Evolutionary conservation across 345 rosid genomes (phyloP).

Genomic region (Cardamine chenopodiifolia): DNA sequence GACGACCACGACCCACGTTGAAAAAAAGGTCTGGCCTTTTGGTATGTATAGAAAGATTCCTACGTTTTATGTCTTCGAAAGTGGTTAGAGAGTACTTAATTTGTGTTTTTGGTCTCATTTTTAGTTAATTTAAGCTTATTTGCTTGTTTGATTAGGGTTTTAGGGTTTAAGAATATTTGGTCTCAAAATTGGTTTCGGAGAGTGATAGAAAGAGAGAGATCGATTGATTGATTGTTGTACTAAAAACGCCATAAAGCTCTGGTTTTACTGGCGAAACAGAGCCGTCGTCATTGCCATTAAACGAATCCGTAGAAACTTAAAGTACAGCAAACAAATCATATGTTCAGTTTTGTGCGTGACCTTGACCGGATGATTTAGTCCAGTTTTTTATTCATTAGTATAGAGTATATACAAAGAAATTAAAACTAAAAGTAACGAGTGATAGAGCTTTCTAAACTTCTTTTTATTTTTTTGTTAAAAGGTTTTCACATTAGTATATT

Average conservation of each 20-base stretch:
- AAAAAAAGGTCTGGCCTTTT: conserved; percentile 19
- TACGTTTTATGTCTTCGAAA: conserved; percentile 7
- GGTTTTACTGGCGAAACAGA: background rate
- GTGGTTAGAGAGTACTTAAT: conserved; percentile 24
- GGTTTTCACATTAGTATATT: too few species aligned
- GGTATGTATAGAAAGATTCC: conserved; percentile 28
- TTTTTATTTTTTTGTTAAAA: too few species aligned
- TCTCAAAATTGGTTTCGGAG: background rate
- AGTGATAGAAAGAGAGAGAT: conserved; percentile 20
- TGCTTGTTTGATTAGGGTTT: conserved; percentile 30
- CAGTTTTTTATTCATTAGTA: background rate
- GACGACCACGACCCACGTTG: conserved; percentile 47
- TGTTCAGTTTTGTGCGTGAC: background rate
- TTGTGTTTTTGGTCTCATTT: background rate
- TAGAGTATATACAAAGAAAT: background rate
- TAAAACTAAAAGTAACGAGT: background rate
- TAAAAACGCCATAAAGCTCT: conserved; percentile 19
- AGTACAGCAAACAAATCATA: conserved; percentile 4
- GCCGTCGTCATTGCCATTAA: background rate
- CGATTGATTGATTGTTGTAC: conserved; percentile 29
- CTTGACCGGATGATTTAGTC: background rate
- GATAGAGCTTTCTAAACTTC: background rate
- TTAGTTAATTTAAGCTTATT: conserved; percentile 15
- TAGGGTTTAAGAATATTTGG: conserved; percentile 28
- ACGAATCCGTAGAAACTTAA: background rate